Evolutionary conservation across 805 yeast species (phyloP).

Genomic region (Maudiozyma bulderi): DNA sequence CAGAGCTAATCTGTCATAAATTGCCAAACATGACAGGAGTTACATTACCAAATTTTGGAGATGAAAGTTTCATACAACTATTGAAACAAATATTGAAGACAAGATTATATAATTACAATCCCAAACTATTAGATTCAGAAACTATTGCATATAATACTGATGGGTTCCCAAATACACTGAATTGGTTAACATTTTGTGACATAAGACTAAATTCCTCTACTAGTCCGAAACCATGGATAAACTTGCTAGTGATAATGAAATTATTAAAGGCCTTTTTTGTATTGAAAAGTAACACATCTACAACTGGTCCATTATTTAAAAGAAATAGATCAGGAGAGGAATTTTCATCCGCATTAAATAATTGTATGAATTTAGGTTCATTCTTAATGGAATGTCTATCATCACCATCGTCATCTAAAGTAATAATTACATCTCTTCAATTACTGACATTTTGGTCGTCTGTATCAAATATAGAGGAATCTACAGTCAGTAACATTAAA

Average conservation of each 20-base stretch:
- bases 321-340: slow-evolving; percentile 11
- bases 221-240: slow-evolving; percentile 14
- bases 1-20: slow-evolving; percentile 31
- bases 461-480: not conserved
- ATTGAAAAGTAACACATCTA: not conserved
- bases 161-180: not conserved
- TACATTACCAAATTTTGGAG: not conserved
- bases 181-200: slow-evolving; percentile 14
- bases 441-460: slow-evolving; percentile 13
- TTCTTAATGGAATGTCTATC: slow-evolving; percentile 15
- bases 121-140: not conserved
- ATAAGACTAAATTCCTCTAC: slow-evolving; percentile 9
- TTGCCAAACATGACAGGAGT: slow-evolving; percentile 15
- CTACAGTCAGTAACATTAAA: slow-evolving; percentile 4
- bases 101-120: slow-evolving; percentile 9
- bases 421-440: slow-evolving; percentile 15
- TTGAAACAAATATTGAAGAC: slow-evolving; percentile 12
- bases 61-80: not conserved
- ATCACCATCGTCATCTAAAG: not conserved
- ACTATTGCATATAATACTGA: not conserved
- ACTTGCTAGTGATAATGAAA: slow-evolving; percentile 9
- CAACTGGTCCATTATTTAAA: slow-evolving; percentile 13
- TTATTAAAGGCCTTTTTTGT: slow-evolving; percentile 12
- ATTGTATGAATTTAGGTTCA: slow-evolving; percentile 9
- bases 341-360: slow-evolving; percentile 7